These are phyloP conservation scores for Pichia paraexigua DNA, from an alignment of 805 yeast species.

Conservation along the genomic window DNA sequence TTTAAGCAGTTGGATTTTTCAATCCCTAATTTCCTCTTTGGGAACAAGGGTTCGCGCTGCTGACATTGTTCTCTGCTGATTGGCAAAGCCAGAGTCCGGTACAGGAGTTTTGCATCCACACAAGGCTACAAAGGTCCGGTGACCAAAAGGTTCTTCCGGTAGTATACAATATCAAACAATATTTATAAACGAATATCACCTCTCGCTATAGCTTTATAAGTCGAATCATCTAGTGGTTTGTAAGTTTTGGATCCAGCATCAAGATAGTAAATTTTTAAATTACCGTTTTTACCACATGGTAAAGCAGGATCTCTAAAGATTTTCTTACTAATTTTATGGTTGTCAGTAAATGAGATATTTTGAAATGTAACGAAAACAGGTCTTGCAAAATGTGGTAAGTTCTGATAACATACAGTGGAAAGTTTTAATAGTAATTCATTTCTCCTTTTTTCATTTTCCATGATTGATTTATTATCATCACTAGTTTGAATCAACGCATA, in stretches of 20 bases:
- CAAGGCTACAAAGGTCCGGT: no score
- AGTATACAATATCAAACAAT: not conserved
- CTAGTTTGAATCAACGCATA: conserved; percentile 64
- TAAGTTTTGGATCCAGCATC: conserved; percentile 40
- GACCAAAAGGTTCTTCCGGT: no score
- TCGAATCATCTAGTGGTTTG: conserved; percentile 44
- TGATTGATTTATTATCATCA: conserved; percentile 12
- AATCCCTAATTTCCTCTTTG: not conserved
- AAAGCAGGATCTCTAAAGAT: conserved; percentile 57
- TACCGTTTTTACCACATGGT: conserved; percentile 57
- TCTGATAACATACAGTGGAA: conserved; percentile 28
- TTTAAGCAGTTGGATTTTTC: no score
- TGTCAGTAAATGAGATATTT: conserved; percentile 60
- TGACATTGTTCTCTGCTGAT: no score
- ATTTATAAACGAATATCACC: conserved; percentile 15
- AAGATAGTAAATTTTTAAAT: conserved; percentile 66
- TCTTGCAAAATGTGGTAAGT: conserved; percentile 76
- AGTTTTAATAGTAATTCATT: conserved; percentile 32
- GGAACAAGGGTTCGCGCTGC: not conserved
- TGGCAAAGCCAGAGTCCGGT: not conserved
- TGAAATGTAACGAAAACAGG: conserved; percentile 77
- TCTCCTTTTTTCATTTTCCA: conserved; percentile 16
- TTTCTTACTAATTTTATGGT: conserved; percentile 73
- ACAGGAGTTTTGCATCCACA: not conserved
- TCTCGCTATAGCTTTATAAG: conserved; percentile 38